Conservation (phyloP, 495 filamentous ascomycete species). For the Chaetomidium leptoderma region DNA sequence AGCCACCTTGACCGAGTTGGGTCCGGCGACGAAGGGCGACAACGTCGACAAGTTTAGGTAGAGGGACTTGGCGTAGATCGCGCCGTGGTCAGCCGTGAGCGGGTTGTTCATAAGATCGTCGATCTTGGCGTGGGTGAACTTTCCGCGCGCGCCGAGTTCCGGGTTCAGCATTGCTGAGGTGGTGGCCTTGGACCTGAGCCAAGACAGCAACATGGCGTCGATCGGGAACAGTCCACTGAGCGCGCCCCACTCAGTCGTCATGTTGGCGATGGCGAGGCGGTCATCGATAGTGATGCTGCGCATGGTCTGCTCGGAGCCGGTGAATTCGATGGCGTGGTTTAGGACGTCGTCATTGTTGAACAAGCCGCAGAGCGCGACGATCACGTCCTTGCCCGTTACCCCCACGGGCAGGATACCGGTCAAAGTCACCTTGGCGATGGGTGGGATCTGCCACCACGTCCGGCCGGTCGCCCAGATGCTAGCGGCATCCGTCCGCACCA, state of each 20-base stretch:
- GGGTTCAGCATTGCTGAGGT: slow-evolving; percentile 49
- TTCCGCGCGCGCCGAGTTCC: slow-evolving; percentile 40
- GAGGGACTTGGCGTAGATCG: slow-evolving; percentile 77
- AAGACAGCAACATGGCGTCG: slow-evolving; percentile 65
- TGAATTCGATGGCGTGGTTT: slow-evolving; percentile 91
- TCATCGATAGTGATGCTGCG: slow-evolving; percentile 69
- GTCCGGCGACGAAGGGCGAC: slow-evolving; percentile 81
- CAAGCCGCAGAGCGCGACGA: slow-evolving; percentile 80
- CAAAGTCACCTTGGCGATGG: slow-evolving; percentile 74
- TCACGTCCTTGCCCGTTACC: slow-evolving; percentile 93
- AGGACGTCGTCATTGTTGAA: slow-evolving; percentile 89
- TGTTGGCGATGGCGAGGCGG: slow-evolving; percentile 82
- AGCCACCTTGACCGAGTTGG: slow-evolving; percentile 85
- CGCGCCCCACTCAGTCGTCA: slow-evolving; percentile 95
- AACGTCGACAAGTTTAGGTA: slow-evolving; percentile 75
- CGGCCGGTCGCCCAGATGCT: slow-evolving; percentile 79
- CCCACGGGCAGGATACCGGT: slow-evolving; percentile 70
- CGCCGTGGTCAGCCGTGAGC: slow-evolving; percentile 68
- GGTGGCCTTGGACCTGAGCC: slow-evolving; percentile 75
- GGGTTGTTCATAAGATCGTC: slow-evolving; percentile 66
- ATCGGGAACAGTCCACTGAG: slow-evolving; percentile 76
- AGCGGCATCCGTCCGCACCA: slow-evolving; percentile 84
- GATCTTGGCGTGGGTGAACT: slow-evolving; percentile 62
- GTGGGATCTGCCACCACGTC: slow-evolving; percentile 90
- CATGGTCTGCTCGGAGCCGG: slow-evolving; percentile 74